phyloP scores from a whole-genome alignment of 257 asterid species.

The Nicotiana tabacum region DNA sequence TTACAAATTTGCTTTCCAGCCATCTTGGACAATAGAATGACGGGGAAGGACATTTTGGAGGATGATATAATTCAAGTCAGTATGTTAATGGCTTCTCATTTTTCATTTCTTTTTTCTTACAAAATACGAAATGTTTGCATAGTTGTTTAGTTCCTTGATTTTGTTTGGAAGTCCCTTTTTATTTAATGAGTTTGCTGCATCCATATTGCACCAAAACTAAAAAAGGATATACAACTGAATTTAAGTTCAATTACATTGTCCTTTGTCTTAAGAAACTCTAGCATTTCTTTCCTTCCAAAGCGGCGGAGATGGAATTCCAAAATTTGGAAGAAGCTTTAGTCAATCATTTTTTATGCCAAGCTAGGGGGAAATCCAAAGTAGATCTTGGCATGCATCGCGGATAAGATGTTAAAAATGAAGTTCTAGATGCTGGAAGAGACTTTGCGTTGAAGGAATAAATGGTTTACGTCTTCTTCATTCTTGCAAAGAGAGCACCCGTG shows the following conservation, averaged over 20 bases:
- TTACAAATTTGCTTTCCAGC: slow-evolving; percentile 52
- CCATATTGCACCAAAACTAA: background rate
- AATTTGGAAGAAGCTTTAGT: background rate
- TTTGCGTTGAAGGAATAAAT: background rate
- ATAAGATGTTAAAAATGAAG: background rate
- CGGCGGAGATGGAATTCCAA: background rate
- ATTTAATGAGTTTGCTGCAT: background rate
- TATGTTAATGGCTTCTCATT: slow-evolving; percentile 10
- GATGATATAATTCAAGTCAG: slow-evolving; percentile 82
- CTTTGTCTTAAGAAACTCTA: background rate
- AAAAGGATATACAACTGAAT: background rate
- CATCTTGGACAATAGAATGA: slow-evolving; percentile 80
- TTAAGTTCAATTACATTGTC: background rate
- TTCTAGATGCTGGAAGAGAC: background rate
- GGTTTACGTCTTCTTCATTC: background rate
- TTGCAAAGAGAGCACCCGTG: background rate
- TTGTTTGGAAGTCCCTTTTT: background rate
- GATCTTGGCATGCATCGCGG: background rate
- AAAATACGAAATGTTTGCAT: background rate
- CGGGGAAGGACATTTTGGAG: slow-evolving; percentile 67
- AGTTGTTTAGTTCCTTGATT: background rate
- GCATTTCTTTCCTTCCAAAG: background rate
- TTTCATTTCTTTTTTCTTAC: slow-evolving; percentile 3
- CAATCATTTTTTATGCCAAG: background rate
- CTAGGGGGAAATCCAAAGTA: background rate